Evolutionary conservation across 2,329 filamentous ascomycete genomes (phyloP).

Genomic region (Talaromyces pinophilus): DNA sequence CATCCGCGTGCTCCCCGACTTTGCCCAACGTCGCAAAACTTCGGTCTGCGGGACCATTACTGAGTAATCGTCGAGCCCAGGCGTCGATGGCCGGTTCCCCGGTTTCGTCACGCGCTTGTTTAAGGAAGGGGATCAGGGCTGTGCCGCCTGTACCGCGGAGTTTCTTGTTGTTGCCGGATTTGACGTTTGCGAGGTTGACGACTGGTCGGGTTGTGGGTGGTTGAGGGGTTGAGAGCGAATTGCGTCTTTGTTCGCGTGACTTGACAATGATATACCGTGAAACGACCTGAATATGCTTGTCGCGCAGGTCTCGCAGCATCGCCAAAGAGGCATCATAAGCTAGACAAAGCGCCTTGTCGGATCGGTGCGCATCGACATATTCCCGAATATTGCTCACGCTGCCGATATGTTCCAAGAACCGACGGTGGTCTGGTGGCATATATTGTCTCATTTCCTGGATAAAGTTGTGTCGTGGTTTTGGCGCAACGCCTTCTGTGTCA

Average conservation of each 20-base stretch:
- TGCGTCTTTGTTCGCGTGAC: slow-evolving; percentile 70
- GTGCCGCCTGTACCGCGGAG: slow-evolving; percentile 91
- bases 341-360: slow-evolving; percentile 67
- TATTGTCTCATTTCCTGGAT: slow-evolving; percentile 96
- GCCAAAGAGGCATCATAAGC: slow-evolving; percentile 90
- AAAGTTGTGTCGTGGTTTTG: slow-evolving; percentile 74
- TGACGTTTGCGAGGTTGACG: slow-evolving; percentile 57
- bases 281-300: slow-evolving; percentile 96
- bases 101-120: slow-evolving; percentile 95
- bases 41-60: slow-evolving; percentile 48
- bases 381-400: slow-evolving; percentile 82
- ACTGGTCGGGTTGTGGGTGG: slow-evolving; percentile 40
- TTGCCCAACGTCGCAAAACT: slow-evolving; percentile 52
- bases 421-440: slow-evolving; percentile 91
- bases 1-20: slow-evolving; percentile 55
- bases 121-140: slow-evolving; percentile 89
- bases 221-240: slow-evolving; percentile 62
- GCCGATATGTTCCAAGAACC: slow-evolving; percentile 80
- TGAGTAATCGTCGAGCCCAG: slow-evolving; percentile 62
- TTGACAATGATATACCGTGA: slow-evolving; percentile 93
- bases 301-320: slow-evolving; percentile 75
- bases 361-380: slow-evolving; percentile 67
- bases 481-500: slow-evolving; percentile 44
- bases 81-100: slow-evolving; percentile 80
- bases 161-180: slow-evolving; percentile 54